Evolutionary conservation across 1,284 basidiomycete species (phyloP).

Genomic region (Rhizoctonia solani): DNA sequence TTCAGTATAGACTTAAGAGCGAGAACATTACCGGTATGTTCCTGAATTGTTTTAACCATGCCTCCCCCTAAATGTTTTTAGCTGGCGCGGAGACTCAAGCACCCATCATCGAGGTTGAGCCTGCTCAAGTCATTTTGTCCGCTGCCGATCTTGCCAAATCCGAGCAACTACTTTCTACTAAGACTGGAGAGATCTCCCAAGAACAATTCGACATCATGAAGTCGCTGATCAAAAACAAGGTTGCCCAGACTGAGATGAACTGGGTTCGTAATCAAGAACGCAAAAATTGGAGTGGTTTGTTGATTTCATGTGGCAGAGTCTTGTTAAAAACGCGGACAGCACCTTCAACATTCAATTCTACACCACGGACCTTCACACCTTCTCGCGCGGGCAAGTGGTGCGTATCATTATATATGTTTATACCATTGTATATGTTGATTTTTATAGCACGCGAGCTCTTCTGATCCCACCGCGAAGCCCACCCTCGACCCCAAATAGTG

Average conservation of each 20-base stretch:
- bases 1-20: slow-evolving; percentile 20
- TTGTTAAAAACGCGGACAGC: slow-evolving; percentile 21
- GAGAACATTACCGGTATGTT: background rate
- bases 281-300: background rate
- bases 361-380: slow-evolving; percentile 25
- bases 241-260: slow-evolving; percentile 26
- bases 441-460: slow-evolving; percentile 19
- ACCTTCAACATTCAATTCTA: slow-evolving; percentile 15
- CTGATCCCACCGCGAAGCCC: slow-evolving; percentile 15
- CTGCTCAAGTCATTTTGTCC: slow-evolving; percentile 21
- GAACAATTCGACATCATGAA: slow-evolving; percentile 28
- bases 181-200: slow-evolving; percentile 22
- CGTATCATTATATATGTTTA: background rate
- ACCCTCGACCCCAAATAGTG: slow-evolving; percentile 27
- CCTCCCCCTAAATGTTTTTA: background rate
- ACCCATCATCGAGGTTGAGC: slow-evolving; percentile 28
- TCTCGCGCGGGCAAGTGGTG: slow-evolving; percentile 22
- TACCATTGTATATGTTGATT: background rate
- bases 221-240: slow-evolving; percentile 3
- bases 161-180: slow-evolving; percentile 11
- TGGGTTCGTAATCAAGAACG: background rate
- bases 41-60: background rate
- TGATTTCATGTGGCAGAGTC: background rate
- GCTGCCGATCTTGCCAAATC: slow-evolving; percentile 20
- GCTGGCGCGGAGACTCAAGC: slow-evolving; percentile 26